phyloP scores from a whole-genome alignment of 225 moss, liverwort and hornwort genomes.

The Polytrichum formosum region DNA sequence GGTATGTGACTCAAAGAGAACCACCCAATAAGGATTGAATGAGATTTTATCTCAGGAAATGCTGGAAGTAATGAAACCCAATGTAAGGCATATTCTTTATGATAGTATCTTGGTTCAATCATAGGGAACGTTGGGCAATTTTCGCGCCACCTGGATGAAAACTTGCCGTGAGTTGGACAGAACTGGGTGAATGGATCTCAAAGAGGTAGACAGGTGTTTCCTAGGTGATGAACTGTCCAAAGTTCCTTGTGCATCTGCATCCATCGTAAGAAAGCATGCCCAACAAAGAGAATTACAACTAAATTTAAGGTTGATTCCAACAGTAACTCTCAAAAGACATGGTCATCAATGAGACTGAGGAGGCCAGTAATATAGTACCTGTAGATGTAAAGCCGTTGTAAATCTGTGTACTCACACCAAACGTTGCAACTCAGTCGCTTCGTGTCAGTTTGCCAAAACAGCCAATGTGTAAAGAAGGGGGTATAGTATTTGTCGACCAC shows the following conservation, averaged over 20 bases:
- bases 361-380: constrained; percentile 8
- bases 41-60: neutral
- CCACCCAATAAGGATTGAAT: neutral
- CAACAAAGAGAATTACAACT: neutral
- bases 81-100: neutral
- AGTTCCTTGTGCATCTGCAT: neutral
- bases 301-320: neutral
- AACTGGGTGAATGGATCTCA: neutral
- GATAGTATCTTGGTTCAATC: neutral
- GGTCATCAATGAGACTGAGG: neutral
- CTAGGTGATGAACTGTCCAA: too few relatives aligned
- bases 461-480: constrained; percentile 18
- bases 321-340: neutral
- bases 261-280: neutral
- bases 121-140: neutral
- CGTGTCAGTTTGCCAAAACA: constrained; percentile 16
- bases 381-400: constrained; percentile 15
- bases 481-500: constrained; percentile 3
- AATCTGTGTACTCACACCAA: constrained; percentile 22
- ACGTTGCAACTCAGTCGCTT: neutral
- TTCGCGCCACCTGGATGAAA: neutral
- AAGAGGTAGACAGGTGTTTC: neutral
- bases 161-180: neutral
- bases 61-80: neutral
- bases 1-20: neutral